Conservation (phyloP, 2,329 filamentous ascomycete genomes). For the Diaporthe batatas region DNA sequence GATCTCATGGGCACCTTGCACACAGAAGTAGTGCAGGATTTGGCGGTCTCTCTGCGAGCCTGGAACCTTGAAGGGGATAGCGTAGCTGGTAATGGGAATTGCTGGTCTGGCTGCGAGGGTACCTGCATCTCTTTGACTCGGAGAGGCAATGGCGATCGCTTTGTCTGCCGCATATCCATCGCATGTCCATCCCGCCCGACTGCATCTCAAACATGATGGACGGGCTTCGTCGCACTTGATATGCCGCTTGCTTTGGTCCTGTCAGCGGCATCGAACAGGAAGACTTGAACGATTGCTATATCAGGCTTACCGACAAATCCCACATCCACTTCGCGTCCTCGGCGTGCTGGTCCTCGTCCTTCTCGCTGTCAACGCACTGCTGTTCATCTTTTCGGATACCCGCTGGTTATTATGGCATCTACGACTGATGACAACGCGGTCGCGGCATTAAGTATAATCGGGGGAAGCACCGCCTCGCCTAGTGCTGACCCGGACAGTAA, state of each 20-base stretch:
- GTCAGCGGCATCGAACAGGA: neutral
- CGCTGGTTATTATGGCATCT: fast-evolving
- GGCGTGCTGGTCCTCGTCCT: neutral
- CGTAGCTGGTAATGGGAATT: neutral
- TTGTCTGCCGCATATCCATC: neutral
- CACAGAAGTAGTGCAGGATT: neutral
- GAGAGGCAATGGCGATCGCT: neutral
- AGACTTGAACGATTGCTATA: fast-evolving
- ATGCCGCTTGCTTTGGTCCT: neutral
- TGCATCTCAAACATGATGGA: neutral
- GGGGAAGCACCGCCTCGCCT: neutral
- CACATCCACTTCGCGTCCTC: neutral
- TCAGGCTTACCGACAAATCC: neutral
- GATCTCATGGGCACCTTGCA: neutral
- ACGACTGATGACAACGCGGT: neutral
- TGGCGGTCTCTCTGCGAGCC: constrained; percentile 8
- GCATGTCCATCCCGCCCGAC: neutral
- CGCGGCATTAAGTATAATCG: neutral
- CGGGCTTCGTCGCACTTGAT: constrained; percentile 7
- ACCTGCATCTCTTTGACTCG: neutral
- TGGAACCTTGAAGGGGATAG: neutral
- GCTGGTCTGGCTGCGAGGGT: too few species aligned
- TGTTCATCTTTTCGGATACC: neutral
- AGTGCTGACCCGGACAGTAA: neutral
- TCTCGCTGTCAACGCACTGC: neutral